Conservation (phyloP, 352 stramenopile species). For the Globisporangium cystogenes region DNA sequence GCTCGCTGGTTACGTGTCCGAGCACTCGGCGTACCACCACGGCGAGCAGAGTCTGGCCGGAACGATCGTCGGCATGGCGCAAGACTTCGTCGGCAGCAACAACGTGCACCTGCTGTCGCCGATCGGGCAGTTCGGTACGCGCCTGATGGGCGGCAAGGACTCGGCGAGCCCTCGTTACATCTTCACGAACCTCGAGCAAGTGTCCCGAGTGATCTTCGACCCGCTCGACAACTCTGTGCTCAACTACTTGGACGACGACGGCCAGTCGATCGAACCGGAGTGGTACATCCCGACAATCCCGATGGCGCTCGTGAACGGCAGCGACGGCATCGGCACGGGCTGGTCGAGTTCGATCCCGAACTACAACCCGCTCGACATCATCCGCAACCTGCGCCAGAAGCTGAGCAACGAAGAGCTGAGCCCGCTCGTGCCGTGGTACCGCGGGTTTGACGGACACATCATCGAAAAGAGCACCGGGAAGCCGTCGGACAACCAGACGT, state of each 20-base stretch:
- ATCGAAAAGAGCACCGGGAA: constrained; percentile 58
- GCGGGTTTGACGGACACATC: constrained; percentile 89
- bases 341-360: constrained; percentile 91
- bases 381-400: constrained; percentile 65
- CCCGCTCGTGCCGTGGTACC: constrained; percentile 88
- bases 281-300: constrained; percentile 97
- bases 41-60: constrained; percentile 93
- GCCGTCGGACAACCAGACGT: constrained; percentile 54
- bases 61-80: constrained; percentile 98
- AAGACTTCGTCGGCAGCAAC: constrained; percentile 98
- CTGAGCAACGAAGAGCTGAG: constrained; percentile 52
- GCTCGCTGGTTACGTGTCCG: constrained; percentile 95
- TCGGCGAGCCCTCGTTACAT: constrained; percentile 92
- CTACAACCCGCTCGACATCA: constrained; percentile 91
- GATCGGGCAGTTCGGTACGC: constrained; percentile 96
- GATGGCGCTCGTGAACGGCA: constrained; percentile 96
- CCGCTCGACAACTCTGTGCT: constrained; percentile 88
- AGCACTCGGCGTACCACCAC: constrained; percentile 99
- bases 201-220: constrained; percentile 86
- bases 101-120: constrained; percentile 96
- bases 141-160: constrained; percentile 97
- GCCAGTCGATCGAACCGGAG: constrained; percentile 89
- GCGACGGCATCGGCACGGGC: constrained; percentile 96
- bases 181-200: constrained; percentile 88
- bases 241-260: constrained; percentile 90